These are phyloP conservation scores for Neurospora cerealis DNA, from an alignment of 495 filamentous ascomycete genomes.

Conservation along the genomic window DNA sequence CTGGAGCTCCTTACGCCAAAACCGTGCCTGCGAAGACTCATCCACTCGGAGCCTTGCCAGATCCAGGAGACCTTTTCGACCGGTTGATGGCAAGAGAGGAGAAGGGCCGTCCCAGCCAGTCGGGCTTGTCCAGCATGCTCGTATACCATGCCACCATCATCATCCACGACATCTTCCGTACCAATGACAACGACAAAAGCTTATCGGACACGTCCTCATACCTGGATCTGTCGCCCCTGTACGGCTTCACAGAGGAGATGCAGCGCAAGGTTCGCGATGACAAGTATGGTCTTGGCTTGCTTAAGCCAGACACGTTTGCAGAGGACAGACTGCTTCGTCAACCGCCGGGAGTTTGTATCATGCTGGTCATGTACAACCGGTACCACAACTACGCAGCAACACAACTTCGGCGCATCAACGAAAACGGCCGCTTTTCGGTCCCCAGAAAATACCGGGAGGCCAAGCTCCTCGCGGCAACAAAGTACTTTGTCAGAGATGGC, in stretches of 20 bases:
- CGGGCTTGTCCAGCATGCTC: constrained; percentile 68
- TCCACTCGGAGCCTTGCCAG: constrained; percentile 53
- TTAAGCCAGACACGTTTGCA: constrained; percentile 70
- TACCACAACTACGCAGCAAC: constrained; percentile 71
- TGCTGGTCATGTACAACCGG: constrained; percentile 57
- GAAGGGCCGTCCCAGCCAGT: constrained; percentile 52
- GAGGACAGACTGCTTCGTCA: constrained; percentile 62
- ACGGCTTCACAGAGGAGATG: constrained; percentile 63
- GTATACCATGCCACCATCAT: constrained; percentile 77
- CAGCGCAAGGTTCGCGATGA: constrained; percentile 60
- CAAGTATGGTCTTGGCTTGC: constrained; percentile 49
- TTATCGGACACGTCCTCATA: constrained; percentile 57
- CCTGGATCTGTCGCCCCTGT: constrained; percentile 66
- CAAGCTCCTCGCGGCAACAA: constrained; percentile 36
- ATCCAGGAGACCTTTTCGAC: constrained; percentile 65
- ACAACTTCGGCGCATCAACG: constrained; percentile 58
- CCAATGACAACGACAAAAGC: constrained; percentile 24
- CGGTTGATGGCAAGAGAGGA: constrained; percentile 50
- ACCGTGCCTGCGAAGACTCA: constrained; percentile 39
- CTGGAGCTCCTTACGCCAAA: constrained; percentile 54
- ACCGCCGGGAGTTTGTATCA: constrained; percentile 63
- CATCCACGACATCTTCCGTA: constrained; percentile 55
- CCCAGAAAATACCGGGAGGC: constrained; percentile 37
- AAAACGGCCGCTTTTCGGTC: constrained; percentile 57
- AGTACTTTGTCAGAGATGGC: not conserved